Base-by-base conservation (phyloP, 1,139 yeast species). In the Blastobotrys malaysiensis region DNA sequence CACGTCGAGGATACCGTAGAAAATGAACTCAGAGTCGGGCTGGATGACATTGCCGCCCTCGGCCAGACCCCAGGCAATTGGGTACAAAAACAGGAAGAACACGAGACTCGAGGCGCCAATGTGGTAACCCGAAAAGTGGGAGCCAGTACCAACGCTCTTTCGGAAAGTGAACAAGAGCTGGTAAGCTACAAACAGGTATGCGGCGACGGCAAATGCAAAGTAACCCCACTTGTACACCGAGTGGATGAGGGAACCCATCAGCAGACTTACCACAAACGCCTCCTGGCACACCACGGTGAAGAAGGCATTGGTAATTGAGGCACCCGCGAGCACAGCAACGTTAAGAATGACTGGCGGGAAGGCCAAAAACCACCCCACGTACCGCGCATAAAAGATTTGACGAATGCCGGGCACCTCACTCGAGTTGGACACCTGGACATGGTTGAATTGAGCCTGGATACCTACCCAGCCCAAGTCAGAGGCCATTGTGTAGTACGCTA, bases 181-280 rank as follows among this genome's bases (percentile, higher is more conserved):
- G 57, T 55, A 65, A 31, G 54, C 59, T 13, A 64, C 63, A 9
- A 64, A 44, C 21, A 67, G 21, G 49, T 57, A 56, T 2, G 70
- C 67, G 46, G 66, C 71, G 46, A 66, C 60, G 48, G 70, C 77
- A 57, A 75, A 69, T 46, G 77, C 73, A 57, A 75, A 81, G 74
- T 78, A 82, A 62, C 86, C 88, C 88, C 88, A 83, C 69, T 80
- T 83, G 70, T 83, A 83, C 53, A 82, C 72, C 13, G 86, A 79
- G 52, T 68, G 67, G 55, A 83, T 79, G 57, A 82, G 69, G 24
- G 77, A 62, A 59, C 84, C 87, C 64, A 82, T 74, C 65, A 83
- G 74, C 51, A 80, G 73, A 51, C 80, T 76, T 55, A 83, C 73
- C 31, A 81, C 82, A 62, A 70, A 79, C 16, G 80, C 73, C 65